A percentile compares a stretch with the other conserved stretches of the same genome.
phyloP scores from a whole-genome alignment of 306 rosid species.

The peach (Prunus persica) region DNA sequence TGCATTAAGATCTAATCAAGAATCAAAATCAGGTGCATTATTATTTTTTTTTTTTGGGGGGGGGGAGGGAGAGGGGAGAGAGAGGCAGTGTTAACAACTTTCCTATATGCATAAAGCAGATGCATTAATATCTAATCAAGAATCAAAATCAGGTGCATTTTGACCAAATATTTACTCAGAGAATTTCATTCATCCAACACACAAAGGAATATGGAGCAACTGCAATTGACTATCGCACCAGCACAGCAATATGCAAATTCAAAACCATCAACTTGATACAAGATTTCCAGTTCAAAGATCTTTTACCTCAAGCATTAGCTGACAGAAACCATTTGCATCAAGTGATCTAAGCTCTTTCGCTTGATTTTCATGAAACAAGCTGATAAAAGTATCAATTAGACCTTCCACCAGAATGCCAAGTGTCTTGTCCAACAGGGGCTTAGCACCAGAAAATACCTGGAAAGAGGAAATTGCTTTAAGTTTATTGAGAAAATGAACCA shows the following conservation, averaged over 20 bases:
- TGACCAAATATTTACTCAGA: background rate
- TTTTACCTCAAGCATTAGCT: constrained; percentile 96
- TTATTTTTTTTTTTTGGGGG: background rate
- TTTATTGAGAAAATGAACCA: constrained; percentile 12
- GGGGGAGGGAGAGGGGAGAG: too few species aligned
- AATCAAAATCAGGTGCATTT: background rate
- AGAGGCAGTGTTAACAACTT: too few species aligned
- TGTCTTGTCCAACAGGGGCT: constrained; percentile 91
- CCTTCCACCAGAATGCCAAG: constrained; percentile 99
- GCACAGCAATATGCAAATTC: constrained; percentile 6
- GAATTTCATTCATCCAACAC: background rate
- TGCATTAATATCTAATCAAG: background rate
- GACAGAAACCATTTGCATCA: constrained; percentile 91
- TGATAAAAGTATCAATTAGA: constrained; percentile 89
- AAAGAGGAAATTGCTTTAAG: constrained; percentile 14
- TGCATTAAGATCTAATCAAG: background rate
- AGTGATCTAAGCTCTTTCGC: constrained; percentile 62
- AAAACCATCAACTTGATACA: constrained; percentile 2
- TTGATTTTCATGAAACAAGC: constrained; percentile 81
- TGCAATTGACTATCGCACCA: background rate
- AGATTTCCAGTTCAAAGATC: constrained; percentile 10
- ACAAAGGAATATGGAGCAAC: constrained; percentile 3
- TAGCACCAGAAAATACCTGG: constrained; percentile 93
- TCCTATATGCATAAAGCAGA: background rate
- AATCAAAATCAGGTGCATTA: background rate